Base-by-base conservation (phyloP, 129 eudicot species). In the Cynara cardunculus region DNA sequence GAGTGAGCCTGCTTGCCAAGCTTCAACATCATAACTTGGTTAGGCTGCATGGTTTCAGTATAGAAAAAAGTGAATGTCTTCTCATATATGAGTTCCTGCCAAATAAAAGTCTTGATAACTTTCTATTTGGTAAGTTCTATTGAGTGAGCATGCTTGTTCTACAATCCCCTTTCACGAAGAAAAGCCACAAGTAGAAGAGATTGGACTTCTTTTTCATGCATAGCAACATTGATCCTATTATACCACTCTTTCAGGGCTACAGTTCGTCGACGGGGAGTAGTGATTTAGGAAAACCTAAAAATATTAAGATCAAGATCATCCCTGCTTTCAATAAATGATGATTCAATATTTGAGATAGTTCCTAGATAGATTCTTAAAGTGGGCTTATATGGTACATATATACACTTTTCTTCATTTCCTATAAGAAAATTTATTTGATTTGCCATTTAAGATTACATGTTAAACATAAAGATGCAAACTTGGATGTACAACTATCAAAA, bases 51-150 rank as follows among this genome's bases (percentile, higher is more conserved):
- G 90, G 93, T 31, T 89, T 90, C 86, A 87, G 93, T 73, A 86
- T 88, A 13, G 79, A 87, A 3, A 90, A 88, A 18, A 90, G 88
- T 3, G 90, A 84, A 74, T 82, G 93, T 65, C 92, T 91, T 75
- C 92, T 88, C 16, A 41, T 41, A 8, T 41, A 41, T 2, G 49
- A 41, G 49, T 41, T 41, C 49, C 11, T 41, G 49, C 44, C 87
- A 7, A 87, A 89, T 77, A 70, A 64, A 78, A 91, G 93, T 81
- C 91, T 91, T 16, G 93, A 91, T 80, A 84, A 76, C 30, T 89
- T 85, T 79, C 84, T 91, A 22, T 87, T 85, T 41, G 88, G 89
- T 89, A 83, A 82, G 85, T 64, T 41, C 25, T 62, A 13, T 5
- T 1, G 59, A 9, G 34, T 39, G 4, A 46, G 19, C 19, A 2